Conservation (phyloP, 495 filamentous ascomycete species). For the Annulohypoxylon moriforme region DNA sequence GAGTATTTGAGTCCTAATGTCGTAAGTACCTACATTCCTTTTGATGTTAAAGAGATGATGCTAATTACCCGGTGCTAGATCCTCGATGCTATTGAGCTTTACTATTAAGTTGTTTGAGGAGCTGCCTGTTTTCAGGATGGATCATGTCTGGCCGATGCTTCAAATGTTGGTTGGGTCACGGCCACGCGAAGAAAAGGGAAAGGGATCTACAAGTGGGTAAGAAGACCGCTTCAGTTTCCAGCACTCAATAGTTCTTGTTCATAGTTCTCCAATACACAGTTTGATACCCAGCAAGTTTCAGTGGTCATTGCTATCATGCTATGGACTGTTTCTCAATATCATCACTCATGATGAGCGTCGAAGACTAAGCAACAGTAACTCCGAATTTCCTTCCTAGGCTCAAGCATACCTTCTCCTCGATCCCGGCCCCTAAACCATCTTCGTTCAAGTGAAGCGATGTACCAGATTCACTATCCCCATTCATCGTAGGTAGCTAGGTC, state of each 20-base stretch:
- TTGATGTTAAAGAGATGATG: no score
- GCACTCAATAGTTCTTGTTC: neutral
- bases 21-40: no score
- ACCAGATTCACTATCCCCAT: neutral
- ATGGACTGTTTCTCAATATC: neutral
- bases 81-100: slow-evolving; percentile 62
- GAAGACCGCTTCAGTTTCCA: neutral
- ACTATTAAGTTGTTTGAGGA: slow-evolving; percentile 37
- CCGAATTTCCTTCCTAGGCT: neutral
- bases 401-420: neutral
- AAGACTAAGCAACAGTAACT: neutral
- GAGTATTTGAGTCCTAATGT: slow-evolving; percentile 64
- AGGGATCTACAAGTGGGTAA: neutral
- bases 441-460: neutral
- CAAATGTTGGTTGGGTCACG: no score
- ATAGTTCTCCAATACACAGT: neutral
- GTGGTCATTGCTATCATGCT: neutral
- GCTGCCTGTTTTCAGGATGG: neutral
- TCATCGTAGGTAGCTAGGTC: no score
- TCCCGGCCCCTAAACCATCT: neutral
- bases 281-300: neutral
- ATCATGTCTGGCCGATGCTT: no score
- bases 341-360: neutral
- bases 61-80: slow-evolving; percentile 45
- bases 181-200: no score